phyloP scores from a whole-genome alignment of 179 eudicot species.

The Beta macrorhiza region DNA sequence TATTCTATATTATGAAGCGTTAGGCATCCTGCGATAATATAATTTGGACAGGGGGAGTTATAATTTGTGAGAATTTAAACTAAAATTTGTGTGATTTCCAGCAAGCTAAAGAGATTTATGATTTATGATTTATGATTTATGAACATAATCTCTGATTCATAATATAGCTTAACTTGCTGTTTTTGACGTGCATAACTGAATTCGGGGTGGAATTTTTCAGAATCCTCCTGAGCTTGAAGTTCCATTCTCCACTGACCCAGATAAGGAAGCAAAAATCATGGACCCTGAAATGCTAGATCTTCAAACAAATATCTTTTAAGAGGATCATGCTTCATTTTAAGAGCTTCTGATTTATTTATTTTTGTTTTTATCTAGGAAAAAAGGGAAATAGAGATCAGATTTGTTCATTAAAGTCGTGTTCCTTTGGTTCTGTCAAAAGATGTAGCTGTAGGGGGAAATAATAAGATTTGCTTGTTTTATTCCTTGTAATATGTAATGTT shows the following conservation, averaged over 20 bases:
- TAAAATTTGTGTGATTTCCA: neutral
- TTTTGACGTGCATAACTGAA: neutral
- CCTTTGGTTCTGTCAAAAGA: neutral
- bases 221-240: slow-evolving; percentile 72
- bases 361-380: neutral
- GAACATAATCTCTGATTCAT: neutral
- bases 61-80: neutral
- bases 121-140: neutral
- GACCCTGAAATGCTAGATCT: slow-evolving; percentile 81
- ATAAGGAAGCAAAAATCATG: slow-evolving; percentile 41
- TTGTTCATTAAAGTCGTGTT: neutral
- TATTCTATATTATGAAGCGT: neutral
- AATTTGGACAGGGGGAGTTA: neutral
- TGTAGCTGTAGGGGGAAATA: neutral
- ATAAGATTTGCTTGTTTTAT: neutral
- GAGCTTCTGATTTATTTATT: neutral
- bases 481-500: neutral
- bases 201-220: slow-evolving; percentile 36
- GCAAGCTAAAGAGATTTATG: neutral
- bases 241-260: slow-evolving; percentile 43
- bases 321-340: neutral
- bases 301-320: slow-evolving; percentile 74
- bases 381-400: neutral
- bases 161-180: neutral
- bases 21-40: neutral